Conservation (phyloP, 306 rosid genomes). For the Gynostemma pentaphyllum region DNA sequence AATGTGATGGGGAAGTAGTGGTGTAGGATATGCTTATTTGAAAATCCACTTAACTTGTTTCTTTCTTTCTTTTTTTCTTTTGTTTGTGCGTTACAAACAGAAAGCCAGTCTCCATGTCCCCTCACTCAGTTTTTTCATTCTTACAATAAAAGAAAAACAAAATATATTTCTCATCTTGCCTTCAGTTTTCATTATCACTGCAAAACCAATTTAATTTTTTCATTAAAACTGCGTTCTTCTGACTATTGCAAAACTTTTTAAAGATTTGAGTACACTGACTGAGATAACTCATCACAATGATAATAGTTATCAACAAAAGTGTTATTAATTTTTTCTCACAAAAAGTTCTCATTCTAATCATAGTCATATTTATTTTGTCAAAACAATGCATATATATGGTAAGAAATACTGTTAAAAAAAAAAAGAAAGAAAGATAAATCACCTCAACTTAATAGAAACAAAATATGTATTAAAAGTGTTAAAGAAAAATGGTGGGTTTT, state of each 20-base stretch:
- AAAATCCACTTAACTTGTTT: conserved; percentile 36
- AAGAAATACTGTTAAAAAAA: too few species aligned
- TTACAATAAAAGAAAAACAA: not conserved
- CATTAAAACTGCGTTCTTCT: too few species aligned
- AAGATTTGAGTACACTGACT: too few species aligned
- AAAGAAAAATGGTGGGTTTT: not conserved
- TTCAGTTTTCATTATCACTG: conserved; percentile 6
- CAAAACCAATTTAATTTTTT: too few species aligned
- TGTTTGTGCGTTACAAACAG: conserved; percentile 35
- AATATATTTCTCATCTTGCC: not conserved
- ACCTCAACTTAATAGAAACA: not conserved
- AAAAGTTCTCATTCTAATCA: too few species aligned
- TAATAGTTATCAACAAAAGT: not conserved
- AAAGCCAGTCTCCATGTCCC: conserved; percentile 13
- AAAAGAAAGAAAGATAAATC: not conserved
- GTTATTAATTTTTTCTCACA: too few species aligned
- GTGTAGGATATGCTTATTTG: conserved; percentile 30
- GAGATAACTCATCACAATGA: not conserved
- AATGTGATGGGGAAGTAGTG: conserved; percentile 20
- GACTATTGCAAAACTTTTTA: too few species aligned
- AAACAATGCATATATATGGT: too few species aligned
- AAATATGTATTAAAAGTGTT: not conserved
- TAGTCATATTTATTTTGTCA: too few species aligned
- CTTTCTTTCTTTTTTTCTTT: conserved; percentile 18
- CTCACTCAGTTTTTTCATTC: conserved; percentile 1